Base-by-base conservation (phyloP, 805 yeast genomes). In the Metschnikowia arizonensis region DNA sequence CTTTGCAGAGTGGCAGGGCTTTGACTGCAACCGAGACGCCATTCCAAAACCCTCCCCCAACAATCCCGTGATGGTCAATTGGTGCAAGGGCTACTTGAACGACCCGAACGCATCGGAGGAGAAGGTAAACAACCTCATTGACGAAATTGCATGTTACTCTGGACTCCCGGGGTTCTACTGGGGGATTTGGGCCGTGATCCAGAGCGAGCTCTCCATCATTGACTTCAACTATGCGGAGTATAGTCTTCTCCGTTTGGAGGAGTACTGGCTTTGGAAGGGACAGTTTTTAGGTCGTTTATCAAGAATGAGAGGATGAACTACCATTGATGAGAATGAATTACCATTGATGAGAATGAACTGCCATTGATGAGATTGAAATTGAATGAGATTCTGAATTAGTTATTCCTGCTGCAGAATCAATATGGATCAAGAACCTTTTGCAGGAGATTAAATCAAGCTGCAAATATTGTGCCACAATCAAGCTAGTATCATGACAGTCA, bases 171-270 rank as follows among this genome's bases (percentile, higher is more conserved):
- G 91, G 0, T 82, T 85, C 56, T 85, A 83, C 60, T 85, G 93
- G 93, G 90, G 91, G 1, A 74, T 85, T 8, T 85, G 93, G 93
- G 80, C 89, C 2, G 82, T 81, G 48, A 85, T 85, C 43, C 93
- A 85, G 62, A 73, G 83, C 48, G 74, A 74, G 44, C 77, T 82
- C 18, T 82, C 88, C 1, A 73, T 78, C 24, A 84, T 85, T 38
- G 91, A 85, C 53, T 85, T 85, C 60, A 83, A 83, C 57, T 85
- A 85, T 59, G 72, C 76, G 4, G 66, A 71, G 9, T 85, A 85
- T 57, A 79, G 86, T 1, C 70, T 71, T 34, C 65, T 69, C 42
- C 68, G 93, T 47, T 68, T 85, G 40, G 71, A 72, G 26, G 93
- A 85, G 61, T 85, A 85, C 55, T 79, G 82, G 78, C 67, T 65